Conservation (phyloP, 2,329 filamentous ascomycete genomes). For the Cladophialophora exuberans region DNA sequence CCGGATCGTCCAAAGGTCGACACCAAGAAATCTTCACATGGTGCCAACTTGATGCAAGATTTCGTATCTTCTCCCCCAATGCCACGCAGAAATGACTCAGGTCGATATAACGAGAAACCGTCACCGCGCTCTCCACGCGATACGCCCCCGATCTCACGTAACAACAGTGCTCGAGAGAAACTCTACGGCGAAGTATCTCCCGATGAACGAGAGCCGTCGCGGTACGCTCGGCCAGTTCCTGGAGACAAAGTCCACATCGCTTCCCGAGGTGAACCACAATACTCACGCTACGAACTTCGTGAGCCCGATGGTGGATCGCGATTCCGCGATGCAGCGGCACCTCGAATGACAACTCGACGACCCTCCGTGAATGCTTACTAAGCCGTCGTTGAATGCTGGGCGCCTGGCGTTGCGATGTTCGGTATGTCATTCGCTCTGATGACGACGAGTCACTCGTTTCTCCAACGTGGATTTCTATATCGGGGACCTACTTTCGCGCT, state of each 20-base stretch:
- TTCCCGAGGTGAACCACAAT: constrained; percentile 21
- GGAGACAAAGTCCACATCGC: constrained; percentile 25
- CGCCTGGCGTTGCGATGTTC: too few species aligned
- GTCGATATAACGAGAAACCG: constrained; percentile 20
- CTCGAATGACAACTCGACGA: constrained; percentile 19
- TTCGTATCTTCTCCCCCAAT: constrained; percentile 12
- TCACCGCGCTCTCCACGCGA: constrained; percentile 28
- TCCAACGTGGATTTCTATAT: constrained; percentile 18
- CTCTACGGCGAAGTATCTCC: constrained; percentile 22
- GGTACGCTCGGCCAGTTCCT: constrained; percentile 22
- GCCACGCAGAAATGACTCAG: constrained; percentile 25
- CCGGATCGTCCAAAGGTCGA: constrained; percentile 26
- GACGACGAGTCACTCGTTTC: too few species aligned
- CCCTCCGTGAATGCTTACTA: constrained; percentile 27
- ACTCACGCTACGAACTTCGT: constrained; percentile 23
- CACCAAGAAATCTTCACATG: constrained; percentile 25
- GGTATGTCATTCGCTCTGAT: too few species aligned
- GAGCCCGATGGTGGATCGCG: constrained; percentile 18
- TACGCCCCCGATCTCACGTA: constrained; percentile 22
- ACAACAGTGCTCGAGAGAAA: constrained; percentile 29
- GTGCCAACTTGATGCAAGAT: constrained; percentile 22
- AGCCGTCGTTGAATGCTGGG: neutral
- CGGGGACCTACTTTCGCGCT: too few species aligned
- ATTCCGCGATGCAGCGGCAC: constrained; percentile 22
- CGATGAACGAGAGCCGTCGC: constrained; percentile 25